A percentile compares a stretch with the other conserved stretches of the same genome.
Evolutionary conservation across 352 stramenopile genomes (phyloP).

Genomic region (Pythium coloratum): DNA sequence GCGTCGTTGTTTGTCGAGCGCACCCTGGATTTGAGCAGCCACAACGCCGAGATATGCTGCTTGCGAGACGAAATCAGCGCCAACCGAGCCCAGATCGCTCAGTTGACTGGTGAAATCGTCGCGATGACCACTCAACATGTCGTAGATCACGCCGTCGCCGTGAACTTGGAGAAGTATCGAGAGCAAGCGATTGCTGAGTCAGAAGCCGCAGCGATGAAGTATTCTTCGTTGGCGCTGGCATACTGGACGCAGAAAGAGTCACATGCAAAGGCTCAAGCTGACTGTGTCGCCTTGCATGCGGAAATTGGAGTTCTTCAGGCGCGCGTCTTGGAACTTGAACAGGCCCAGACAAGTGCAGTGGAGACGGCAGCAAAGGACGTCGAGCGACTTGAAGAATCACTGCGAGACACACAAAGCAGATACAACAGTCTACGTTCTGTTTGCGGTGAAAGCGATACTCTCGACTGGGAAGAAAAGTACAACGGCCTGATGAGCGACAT

Average conservation of each 20-base stretch:
- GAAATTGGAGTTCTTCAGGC: not conserved
- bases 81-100: not conserved
- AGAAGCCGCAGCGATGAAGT: constrained; percentile 7
- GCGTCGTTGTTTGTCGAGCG: constrained; percentile 16
- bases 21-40: constrained; percentile 17
- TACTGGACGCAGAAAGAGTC: constrained; percentile 17
- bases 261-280: not conserved
- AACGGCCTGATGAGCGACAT: constrained; percentile 29
- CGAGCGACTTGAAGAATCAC: not conserved
- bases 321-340: not conserved
- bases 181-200: not conserved
- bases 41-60: constrained; percentile 27
- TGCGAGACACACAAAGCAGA: constrained; percentile 13
- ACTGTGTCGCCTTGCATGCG: not conserved
- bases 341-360: not conserved
- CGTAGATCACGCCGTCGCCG: constrained; percentile 13
- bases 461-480: constrained; percentile 27
- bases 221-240: constrained; percentile 5
- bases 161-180: constrained; percentile 6
- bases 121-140: constrained; percentile 12
- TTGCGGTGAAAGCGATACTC: constrained; percentile 13
- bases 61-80: constrained; percentile 24
- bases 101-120: constrained; percentile 8
- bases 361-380: not conserved
- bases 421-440: constrained; percentile 14